These are phyloP conservation scores for Volutella citrinella DNA, from an alignment of 2,329 filamentous ascomycete species.

Conservation along the genomic window DNA sequence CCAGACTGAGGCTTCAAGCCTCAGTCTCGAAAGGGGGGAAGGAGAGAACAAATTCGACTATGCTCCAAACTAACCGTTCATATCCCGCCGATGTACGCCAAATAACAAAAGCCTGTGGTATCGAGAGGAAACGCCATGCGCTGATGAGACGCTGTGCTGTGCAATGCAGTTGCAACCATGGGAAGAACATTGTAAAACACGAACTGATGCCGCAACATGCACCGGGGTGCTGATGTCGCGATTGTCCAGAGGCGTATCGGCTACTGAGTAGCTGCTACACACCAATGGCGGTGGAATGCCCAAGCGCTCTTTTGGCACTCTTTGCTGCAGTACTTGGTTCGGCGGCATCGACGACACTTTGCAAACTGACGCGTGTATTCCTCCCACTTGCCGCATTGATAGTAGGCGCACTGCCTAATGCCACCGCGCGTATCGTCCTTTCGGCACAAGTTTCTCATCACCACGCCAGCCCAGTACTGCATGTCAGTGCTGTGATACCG, in stretches of 20 bases:
- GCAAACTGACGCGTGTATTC: conserved; percentile 95
- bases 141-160: conserved; percentile 40
- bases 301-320: conserved; percentile 99
- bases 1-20: too few species aligned
- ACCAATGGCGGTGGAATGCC: conserved; percentile 99
- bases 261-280: conserved; percentile 67
- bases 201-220: conserved; percentile 23
- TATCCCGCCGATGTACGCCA: conserved; percentile 24
- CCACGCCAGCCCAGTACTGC: conserved; percentile 99
- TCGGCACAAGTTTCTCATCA: conserved; percentile 97
- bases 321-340: conserved; percentile 99
- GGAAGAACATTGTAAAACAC: conserved; percentile 28
- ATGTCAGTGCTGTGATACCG: conserved; percentile 94
- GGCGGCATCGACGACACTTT: conserved; percentile 91
- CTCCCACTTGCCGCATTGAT: conserved; percentile 98
- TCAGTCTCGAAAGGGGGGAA: conserved; percentile 5
- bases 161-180: conserved; percentile 37
- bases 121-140: conserved; percentile 42
- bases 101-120: conserved; percentile 38
- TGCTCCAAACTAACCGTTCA: conserved; percentile 20
- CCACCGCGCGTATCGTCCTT: conserved; percentile 95
- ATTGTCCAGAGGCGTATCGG: too few species aligned
- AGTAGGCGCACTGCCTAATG: conserved; percentile 96
- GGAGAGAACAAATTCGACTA: conserved; percentile 20
- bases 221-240: conserved; percentile 23